Evolutionary conservation across 805 yeast genomes (phyloP), one percentile per base, ranked within the genome.

Genomic region (Candida ficus): DNA sequence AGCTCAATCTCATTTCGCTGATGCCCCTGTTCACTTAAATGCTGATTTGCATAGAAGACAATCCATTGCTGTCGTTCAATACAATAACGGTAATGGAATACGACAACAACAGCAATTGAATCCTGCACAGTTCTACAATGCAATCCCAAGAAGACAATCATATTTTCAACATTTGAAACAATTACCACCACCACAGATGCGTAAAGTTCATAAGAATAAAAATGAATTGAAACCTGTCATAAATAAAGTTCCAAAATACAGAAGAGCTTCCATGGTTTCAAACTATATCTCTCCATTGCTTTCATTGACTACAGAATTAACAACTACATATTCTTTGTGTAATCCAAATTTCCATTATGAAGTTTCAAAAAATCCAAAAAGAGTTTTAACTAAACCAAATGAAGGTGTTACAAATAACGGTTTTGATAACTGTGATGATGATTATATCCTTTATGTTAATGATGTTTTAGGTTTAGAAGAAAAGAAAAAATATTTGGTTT

Each of bases 301-400:
- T 42, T 95, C 95, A 0, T 66, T 91, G 43, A 85, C 96, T 0
- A 73, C 80, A 4, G 78, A 84, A 35, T 65, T 93, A 37, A 73
- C 91, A 2, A 78, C 89, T 17, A 83, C 96, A 0, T 93, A 85
- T 60, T 69, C 84, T 9, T 73, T 91, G 41, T 91, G 97, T 63
- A 84, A 88, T 45, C 87, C 97, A 0, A 74, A 70, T 27, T 93
- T 88, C 63, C 80, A 80, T 47, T 93, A 93, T 61, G 82, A 83
- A 49, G 76, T 87, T 14, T 73, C 88, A 3, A 80, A 87, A 44
- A 93, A 93, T 57, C 99, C 99, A 4, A 78, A 87, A 45, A 68
- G 99, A 41, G 96, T 89, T 3, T 67, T 93, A 32, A 95, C 99
- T 0, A 91, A 93, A 58, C 97, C 97, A 3, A 78, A 80, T 58